Evolutionary conservation across 169 alveolate species (phyloP).

Genomic region (Amoebophrya sp.): DNA sequence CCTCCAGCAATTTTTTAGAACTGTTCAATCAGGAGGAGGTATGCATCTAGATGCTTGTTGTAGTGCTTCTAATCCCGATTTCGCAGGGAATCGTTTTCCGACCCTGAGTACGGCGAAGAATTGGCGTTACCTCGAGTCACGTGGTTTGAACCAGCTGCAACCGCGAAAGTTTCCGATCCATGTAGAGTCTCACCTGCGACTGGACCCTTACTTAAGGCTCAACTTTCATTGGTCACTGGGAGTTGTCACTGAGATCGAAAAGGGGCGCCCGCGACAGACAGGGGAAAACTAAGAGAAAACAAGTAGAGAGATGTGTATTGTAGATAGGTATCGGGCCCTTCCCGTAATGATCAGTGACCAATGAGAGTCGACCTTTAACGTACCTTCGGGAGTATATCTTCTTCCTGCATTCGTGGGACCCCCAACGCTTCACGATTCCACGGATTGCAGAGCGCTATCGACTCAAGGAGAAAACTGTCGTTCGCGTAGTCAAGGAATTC

Average conservation of each 20-base stretch:
- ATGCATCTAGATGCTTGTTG: no score
- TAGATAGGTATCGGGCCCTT: no score
- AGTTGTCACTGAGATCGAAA: no score
- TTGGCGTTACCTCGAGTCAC: conserved; percentile 54
- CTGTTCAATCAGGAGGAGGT: no score
- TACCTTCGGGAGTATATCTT: conserved; percentile 67
- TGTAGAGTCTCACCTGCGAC: background rate
- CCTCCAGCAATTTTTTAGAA: no score
- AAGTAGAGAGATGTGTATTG: no score
- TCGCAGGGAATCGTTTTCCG: conserved; percentile 59
- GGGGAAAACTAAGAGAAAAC: no score
- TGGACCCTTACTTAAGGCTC: conserved; percentile 42
- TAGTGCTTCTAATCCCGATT: no score
- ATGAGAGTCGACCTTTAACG: no score
- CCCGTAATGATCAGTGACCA: no score
- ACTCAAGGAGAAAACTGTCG: conserved; percentile 44
- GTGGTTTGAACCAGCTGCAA: conserved; percentile 59
- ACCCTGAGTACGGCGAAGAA: conserved; percentile 67
- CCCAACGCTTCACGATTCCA: conserved; percentile 63
- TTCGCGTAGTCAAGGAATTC: conserved; percentile 33
- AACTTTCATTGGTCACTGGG: no score
- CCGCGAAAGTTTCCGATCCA: conserved; percentile 63
- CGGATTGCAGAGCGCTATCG: conserved; percentile 64
- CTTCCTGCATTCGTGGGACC: conserved; percentile 68
- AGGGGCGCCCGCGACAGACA: no score